A percentile compares a stretch with the other conserved stretches of the same genome.
These are phyloP conservation scores for Metschnikowia corniflorae DNA, from an alignment of 805 yeast species.

Conservation along the genomic window DNA sequence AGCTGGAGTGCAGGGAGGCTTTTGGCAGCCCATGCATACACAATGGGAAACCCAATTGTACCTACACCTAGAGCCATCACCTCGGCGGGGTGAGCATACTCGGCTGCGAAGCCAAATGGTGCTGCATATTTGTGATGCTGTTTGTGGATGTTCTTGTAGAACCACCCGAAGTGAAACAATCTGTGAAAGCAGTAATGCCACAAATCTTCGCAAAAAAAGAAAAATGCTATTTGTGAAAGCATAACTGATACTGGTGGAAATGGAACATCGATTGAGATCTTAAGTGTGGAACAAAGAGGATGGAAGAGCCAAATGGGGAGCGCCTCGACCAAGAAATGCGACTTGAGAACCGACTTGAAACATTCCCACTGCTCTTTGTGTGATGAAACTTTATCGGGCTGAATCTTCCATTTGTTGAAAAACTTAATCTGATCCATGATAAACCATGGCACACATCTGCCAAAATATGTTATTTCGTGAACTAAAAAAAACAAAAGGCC, in stretches of 20 bases:
- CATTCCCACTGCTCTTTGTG: slow-evolving; percentile 62
- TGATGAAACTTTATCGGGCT: slow-evolving; percentile 49
- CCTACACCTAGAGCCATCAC: slow-evolving; percentile 57
- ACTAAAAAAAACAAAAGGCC: slow-evolving; percentile 53
- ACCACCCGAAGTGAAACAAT: slow-evolving; percentile 52
- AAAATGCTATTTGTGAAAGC: slow-evolving; percentile 43
- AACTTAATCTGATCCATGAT: slow-evolving; percentile 51
- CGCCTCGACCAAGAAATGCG: slow-evolving; percentile 57
- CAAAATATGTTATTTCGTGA: slow-evolving; percentile 56
- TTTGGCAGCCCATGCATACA: slow-evolving; percentile 46
- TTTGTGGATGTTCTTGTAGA: slow-evolving; percentile 56
- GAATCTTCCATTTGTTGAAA: slow-evolving; percentile 52
- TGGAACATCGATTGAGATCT: slow-evolving; percentile 50
- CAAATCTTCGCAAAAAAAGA: slow-evolving; percentile 52
- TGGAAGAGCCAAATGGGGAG: slow-evolving; percentile 63
- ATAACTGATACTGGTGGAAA: slow-evolving; percentile 46
- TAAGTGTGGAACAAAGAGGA: slow-evolving; percentile 48
- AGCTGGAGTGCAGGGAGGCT: slow-evolving; percentile 62
- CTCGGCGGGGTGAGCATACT: slow-evolving; percentile 59
- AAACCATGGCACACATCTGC: slow-evolving; percentile 58
- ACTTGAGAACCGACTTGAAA: slow-evolving; percentile 51
- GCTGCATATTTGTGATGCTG: slow-evolving; percentile 62
- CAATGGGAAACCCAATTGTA: slow-evolving; percentile 57
- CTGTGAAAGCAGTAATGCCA: slow-evolving; percentile 65
- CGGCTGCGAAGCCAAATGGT: slow-evolving; percentile 60